Conservation (phyloP, 805 yeast genomes). For the Hanseniaspora clermontiae region DNA sequence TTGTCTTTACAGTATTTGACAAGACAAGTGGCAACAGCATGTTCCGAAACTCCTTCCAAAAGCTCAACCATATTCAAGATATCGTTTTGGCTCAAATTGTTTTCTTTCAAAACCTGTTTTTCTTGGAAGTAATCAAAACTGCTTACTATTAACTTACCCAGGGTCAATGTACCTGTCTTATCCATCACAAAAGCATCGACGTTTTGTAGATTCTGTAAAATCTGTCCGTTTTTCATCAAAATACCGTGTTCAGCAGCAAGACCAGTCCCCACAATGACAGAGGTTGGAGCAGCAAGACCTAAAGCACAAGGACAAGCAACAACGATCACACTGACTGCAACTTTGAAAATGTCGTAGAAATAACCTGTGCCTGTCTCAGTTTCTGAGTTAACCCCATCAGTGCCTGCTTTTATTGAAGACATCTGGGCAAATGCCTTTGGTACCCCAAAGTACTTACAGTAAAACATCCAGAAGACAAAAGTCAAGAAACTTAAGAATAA, state of each 20-base stretch:
- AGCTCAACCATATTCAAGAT: constrained; percentile 46
- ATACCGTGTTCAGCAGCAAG: constrained; percentile 86
- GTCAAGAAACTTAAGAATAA: constrained; percentile 51
- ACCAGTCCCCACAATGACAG: constrained; percentile 98
- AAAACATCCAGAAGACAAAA: constrained; percentile 48
- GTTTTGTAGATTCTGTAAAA: constrained; percentile 58
- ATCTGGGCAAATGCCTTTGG: constrained; percentile 37
- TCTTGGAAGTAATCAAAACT: constrained; percentile 16
- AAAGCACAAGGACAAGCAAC: constrained; percentile 98
- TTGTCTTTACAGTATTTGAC: constrained; percentile 27
- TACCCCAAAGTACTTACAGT: constrained; percentile 28
- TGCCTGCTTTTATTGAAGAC: not conserved
- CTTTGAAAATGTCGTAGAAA: constrained; percentile 54
- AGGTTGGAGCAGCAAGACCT: constrained; percentile 96
- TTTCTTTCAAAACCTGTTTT: constrained; percentile 10
- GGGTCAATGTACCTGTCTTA: constrained; percentile 90
- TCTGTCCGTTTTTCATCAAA: constrained; percentile 83
- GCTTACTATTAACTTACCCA: constrained; percentile 57
- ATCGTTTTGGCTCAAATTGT: constrained; percentile 16
- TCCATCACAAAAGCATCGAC: constrained; percentile 68
- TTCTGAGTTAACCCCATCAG: not conserved
- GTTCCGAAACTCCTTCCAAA: constrained; percentile 64
- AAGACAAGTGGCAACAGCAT: constrained; percentile 75
- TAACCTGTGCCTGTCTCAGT: constrained; percentile 31
- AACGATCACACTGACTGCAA: constrained; percentile 83